Base-by-base conservation (phyloP, 768 basidiomycete genomes). In the Psilocybe sp. region DNA sequence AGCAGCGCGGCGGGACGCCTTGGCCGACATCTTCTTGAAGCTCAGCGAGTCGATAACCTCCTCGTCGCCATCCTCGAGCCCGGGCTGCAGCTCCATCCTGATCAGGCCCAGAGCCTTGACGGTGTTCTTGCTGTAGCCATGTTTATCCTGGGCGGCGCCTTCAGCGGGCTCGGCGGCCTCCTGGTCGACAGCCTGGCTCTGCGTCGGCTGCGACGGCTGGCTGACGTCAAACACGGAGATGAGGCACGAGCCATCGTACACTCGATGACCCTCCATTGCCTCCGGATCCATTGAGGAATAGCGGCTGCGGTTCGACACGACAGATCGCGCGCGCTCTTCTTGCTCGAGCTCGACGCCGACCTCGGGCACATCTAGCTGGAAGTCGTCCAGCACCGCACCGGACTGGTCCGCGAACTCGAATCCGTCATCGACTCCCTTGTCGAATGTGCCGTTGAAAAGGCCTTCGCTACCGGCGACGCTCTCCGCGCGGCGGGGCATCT, bases 1-100 rank as follows among this genome's bases (percentile, higher is more conserved):
- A 1, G 96, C 93, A 11, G 94, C 97, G 37, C 92, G 84, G 41
- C 91, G 86, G 9, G 92, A 89, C 11, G 93, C 88, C 75, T 91
- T 91, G 56, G 88, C 78, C 12, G 91, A 77, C 73, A 92, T 78
- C 60, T 80, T 73, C 36, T 80, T 78, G 73, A 98, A 98, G 61
- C 86, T 90, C 59, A 95, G 69, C 8, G 70, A 67, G 65, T 83
- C 87, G 31, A 84, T 83, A 19, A 43, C 49, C 50, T 73, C 74
- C 11, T 54, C 50, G 3, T 54, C 53, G 12, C 72, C 76, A 19
- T 76, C 75, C 1, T 69, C 71, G 11, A 69, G 69, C 23, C 64
- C 66, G 2, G 82, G 81, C 47, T 81, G 77, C 45, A 95, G 69
- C 60, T 92, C 89, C 55, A 76, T 77, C 52, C 89, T 79, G 45